Conservation (phyloP, 2,329 filamentous ascomycete genomes). For the Ophiosphaerella herpotricha region DNA sequence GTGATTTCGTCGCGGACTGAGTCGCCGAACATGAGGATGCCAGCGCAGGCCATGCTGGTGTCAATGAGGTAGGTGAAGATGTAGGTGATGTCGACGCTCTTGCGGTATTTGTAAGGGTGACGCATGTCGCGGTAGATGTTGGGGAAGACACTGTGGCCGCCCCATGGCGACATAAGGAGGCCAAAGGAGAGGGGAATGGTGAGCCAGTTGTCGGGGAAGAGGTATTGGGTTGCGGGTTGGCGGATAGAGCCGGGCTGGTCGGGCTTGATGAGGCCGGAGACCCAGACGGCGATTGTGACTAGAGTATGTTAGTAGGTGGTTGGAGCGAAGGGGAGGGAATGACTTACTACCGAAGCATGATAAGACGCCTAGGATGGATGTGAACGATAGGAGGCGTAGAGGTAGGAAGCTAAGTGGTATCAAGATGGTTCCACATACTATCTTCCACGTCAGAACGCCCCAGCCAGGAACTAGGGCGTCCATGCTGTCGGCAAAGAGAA, state of each 20-base stretch:
- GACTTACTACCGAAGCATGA: constrained; percentile 83
- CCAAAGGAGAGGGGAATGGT: constrained; percentile 88
- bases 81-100: constrained; percentile 79
- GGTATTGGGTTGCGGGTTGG: constrained; percentile 76
- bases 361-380: constrained; percentile 89
- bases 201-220: constrained; percentile 85
- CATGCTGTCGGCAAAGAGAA: constrained; percentile 94
- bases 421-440: constrained; percentile 77
- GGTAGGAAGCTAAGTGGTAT: constrained; percentile 85
- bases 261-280: constrained; percentile 85
- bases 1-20: constrained; percentile 87
- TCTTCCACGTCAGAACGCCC: constrained; percentile 77
- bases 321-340: not conserved
- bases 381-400: constrained; percentile 82
- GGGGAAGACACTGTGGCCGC: constrained; percentile 76
- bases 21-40: constrained; percentile 94
- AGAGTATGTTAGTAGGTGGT: constrained; percentile 29
- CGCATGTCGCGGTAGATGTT: constrained; percentile 81
- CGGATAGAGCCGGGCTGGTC: constrained; percentile 79
- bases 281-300: constrained; percentile 83
- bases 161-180: constrained; percentile 82
- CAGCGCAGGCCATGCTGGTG: constrained; percentile 77
- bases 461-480: constrained; percentile 75
- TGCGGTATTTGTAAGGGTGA: constrained; percentile 79
- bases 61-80: constrained; percentile 85